Evolutionary conservation across 164 flowering plant genomes (phyloP), one percentile per base, ranked within the genome.

Genomic region (Pachysandra terminalis): DNA sequence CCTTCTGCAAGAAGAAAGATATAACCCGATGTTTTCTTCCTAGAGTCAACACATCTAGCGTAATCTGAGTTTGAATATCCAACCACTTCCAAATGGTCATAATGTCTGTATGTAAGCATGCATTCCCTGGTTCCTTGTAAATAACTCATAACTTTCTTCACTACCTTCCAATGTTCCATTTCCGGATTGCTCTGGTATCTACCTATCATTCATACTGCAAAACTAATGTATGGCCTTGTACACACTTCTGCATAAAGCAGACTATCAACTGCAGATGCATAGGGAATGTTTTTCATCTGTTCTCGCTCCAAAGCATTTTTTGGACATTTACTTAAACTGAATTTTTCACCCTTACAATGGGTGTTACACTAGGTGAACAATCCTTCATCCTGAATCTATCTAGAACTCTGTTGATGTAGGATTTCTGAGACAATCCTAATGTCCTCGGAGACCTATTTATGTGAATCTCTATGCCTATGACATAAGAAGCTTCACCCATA

Each of bases 401-500:
- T 0, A 65, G n/a, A 1, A 65, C 24, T 13, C 48, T 48, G 19
- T 45, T 23, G 3, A 63, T 63, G 22, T 63, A 63, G n/a, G 26
- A 10, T n/a, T 24, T 40, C 27, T 65, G 59, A 0, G 68, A 65
- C 13, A 53, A 54, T 2, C 68, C 59, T 25, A 65, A 13, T 16
- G 53, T 10, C 5, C 59, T 15, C 9, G 10, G 25, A 2, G 40
- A 16, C 21, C 68, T 27, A 55, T 65, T 59, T 19, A 26, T 7
- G 19, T 53, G 25, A 0, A 65, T 65, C 27, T 65, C 48, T 17
- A 65, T 65, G 3, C 68, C 68, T 17, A 53, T 14, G 19, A 65
- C 68, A 65, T 19, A 65, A 0, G 45, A 27, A 17, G 59, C 68
- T 19, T 53, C 26, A 12, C 59, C 68, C 2, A 65, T 10, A 53